Base-by-base conservation (phyloP, 2,329 filamentous ascomycete species). In the Monilinia fructigena region DNA sequence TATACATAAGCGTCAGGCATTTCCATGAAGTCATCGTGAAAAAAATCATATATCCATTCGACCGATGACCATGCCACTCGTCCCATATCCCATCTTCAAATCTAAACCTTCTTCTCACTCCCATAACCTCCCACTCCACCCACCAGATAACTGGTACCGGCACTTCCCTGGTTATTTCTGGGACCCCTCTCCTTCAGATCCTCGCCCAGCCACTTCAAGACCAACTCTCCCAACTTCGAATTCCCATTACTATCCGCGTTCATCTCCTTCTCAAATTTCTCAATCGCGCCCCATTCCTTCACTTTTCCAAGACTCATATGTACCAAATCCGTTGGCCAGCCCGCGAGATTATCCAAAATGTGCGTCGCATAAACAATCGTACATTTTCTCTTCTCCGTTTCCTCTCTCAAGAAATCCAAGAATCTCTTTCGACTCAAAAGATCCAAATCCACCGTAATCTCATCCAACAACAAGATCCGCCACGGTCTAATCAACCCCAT, bases 351-450 rank as follows among this genome's bases (percentile, higher is more conserved):
- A 76, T 99, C 95, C 72, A 99, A 80, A 70, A 99, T 97, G 78
- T 99, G 95, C 18, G 95, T 99, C 10, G 95, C 95, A 77, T 99
- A 99, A 40, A 99, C 93, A 73, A 99, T 91, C 5, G 95, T 97
- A 76, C 93, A 97, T 50, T 87, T 83, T 63, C 94, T 83, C 10
- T 76, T 81, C 79, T 94, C 90, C 0, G 94, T 97, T 85, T 99
- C 95, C 68, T 83, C 82, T 79, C 93, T 93, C 75, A 99, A 79
- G 82, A 94, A 99, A 54, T 80, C 83, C 42, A 99, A 82, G 77
- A 99, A 99, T 76, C 93, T 89, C 73, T 88, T 88, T 20, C 95
- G 86, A 65, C 87, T 91, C 68, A 97, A 84, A 67, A 99, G 84
- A 78, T 99, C 95, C 68, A 99, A 82, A 77, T 99, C 95, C 11